Evolutionary conservation across 768 basidiomycete genomes (phyloP).

Genomic region (Lanmaoa rubissima): DNA sequence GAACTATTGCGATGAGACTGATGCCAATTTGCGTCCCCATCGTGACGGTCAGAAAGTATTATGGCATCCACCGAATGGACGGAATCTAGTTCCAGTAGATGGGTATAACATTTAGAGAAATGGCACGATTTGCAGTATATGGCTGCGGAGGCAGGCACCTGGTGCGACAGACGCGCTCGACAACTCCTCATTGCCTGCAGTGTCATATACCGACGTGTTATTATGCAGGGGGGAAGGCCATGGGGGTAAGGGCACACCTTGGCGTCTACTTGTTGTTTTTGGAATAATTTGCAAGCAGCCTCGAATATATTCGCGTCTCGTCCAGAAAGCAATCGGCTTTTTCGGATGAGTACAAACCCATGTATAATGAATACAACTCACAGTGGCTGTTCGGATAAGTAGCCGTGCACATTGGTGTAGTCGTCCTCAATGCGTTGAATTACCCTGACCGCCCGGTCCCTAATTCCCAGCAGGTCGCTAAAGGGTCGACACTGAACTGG

Average conservation of each 20-base stretch:
- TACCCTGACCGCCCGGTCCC: constrained; percentile 38
- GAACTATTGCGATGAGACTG: constrained; percentile 25
- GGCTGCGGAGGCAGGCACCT: constrained; percentile 13
- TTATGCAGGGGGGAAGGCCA: neutral
- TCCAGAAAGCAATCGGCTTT: constrained; percentile 26
- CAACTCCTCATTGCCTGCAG: constrained; percentile 20
- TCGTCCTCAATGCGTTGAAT: constrained; percentile 20
- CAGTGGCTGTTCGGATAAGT: constrained; percentile 20
- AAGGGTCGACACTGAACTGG: constrained; percentile 59
- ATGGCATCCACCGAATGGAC: constrained; percentile 39
- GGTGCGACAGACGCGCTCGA: constrained; percentile 20
- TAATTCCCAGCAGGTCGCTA: constrained; percentile 40
- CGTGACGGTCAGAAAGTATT: constrained; percentile 15
- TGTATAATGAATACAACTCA: constrained; percentile 15
- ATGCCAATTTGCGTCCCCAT: constrained; percentile 35
- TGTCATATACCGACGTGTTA: neutral
- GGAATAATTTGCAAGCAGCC: constrained; percentile 30
- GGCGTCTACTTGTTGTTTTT: constrained; percentile 15
- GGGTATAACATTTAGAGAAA: constrained; percentile 34
- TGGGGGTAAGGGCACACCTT: constrained; percentile 10
- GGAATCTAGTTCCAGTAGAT: constrained; percentile 34
- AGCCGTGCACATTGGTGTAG: constrained; percentile 8
- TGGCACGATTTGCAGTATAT: constrained; percentile 41
- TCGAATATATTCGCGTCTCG: constrained; percentile 30
- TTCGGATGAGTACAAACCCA: constrained; percentile 6